Percentiles rank a stretch among this genome's conserved stretches.
Conservation (phyloP, 179 eudicot species). For the Actinidia chinensis region DNA sequence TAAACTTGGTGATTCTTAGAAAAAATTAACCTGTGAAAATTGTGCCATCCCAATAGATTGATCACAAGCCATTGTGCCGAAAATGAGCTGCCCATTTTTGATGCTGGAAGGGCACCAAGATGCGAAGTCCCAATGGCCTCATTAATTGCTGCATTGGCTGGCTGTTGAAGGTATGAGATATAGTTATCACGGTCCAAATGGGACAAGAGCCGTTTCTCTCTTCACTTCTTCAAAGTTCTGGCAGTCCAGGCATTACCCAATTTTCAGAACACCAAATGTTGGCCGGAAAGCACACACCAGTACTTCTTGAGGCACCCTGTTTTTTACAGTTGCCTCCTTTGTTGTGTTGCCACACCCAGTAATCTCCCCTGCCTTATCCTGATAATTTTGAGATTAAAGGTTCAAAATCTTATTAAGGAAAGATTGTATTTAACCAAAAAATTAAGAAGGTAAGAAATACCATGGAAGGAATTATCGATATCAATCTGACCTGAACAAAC, state of each 20-base stretch:
- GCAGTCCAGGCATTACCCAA: conserved; percentile 96
- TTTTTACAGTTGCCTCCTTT: conserved; percentile 98
- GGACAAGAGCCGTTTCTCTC: conserved; percentile 86
- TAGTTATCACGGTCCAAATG: conserved; percentile 80
- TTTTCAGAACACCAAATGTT: conserved; percentile 94
- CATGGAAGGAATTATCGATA: too few relatives aligned
- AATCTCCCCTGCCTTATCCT: conserved; percentile 80
- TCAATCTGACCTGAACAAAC: too few relatives aligned
- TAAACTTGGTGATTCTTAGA: too few relatives aligned
- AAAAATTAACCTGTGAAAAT: conserved; percentile 52
- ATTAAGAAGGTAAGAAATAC: too few relatives aligned
- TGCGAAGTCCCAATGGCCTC: conserved; percentile 94
- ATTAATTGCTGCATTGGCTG: conserved; percentile 96
- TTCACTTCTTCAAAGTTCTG: conserved; percentile 96
- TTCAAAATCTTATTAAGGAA: too few relatives aligned
- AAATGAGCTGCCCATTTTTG: conserved; percentile 56
- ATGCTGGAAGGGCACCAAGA: conserved; percentile 61
- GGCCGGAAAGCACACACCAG: conserved; percentile 98
- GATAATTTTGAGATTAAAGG: not conserved
- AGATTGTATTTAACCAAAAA: too few relatives aligned
- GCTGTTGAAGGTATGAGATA: conserved; percentile 75
- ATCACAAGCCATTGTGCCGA: conserved; percentile 57
- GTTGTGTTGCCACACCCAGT: conserved; percentile 70
- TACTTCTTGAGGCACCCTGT: conserved; percentile 98
- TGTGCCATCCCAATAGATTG: conserved; percentile 48